These are phyloP conservation scores for Lepiota venenata DNA, from an alignment of 768 basidiomycete genomes.

Conservation along the genomic window DNA sequence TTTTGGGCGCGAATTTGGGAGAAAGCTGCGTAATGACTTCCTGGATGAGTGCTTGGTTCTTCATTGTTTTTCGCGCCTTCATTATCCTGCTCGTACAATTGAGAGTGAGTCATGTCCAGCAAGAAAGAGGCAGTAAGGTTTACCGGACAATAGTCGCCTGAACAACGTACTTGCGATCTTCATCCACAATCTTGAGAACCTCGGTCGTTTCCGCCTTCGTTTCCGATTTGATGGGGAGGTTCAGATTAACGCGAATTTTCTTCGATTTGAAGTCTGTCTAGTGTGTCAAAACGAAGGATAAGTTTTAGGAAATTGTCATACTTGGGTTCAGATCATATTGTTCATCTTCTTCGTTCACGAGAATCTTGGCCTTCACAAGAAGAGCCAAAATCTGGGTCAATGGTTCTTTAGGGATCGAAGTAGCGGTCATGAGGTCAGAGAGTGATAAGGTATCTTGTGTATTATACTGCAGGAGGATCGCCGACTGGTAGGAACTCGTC, in stretches of 20 bases:
- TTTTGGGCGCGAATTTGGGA: conserved; percentile 86
- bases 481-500: conserved; percentile 94
- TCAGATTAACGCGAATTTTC: conserved; percentile 91
- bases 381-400: conserved; percentile 66
- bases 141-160: conserved; percentile 92
- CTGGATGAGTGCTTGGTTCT: conserved; percentile 86
- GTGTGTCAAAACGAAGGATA: background rate
- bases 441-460: conserved; percentile 81
- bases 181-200: conserved; percentile 94
- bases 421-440: conserved; percentile 75
- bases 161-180: conserved; percentile 95
- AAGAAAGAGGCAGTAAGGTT: conserved; percentile 16
- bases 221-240: conserved; percentile 91
- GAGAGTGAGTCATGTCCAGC: conserved; percentile 1
- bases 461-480: conserved; percentile 94
- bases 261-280: conserved; percentile 81
- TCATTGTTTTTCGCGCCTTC: conserved; percentile 95
- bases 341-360: conserved; percentile 84
- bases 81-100: conserved; percentile 62
- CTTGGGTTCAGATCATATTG: conserved; percentile 90
- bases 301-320: conserved; percentile 13
- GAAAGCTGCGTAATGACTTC: conserved; percentile 91
- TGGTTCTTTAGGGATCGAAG: conserved; percentile 76
- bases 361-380: conserved; percentile 83
- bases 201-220: conserved; percentile 88